Conservation (phyloP, 192 early-diverging fungal species). For the Entomortierella parvispora region DNA sequence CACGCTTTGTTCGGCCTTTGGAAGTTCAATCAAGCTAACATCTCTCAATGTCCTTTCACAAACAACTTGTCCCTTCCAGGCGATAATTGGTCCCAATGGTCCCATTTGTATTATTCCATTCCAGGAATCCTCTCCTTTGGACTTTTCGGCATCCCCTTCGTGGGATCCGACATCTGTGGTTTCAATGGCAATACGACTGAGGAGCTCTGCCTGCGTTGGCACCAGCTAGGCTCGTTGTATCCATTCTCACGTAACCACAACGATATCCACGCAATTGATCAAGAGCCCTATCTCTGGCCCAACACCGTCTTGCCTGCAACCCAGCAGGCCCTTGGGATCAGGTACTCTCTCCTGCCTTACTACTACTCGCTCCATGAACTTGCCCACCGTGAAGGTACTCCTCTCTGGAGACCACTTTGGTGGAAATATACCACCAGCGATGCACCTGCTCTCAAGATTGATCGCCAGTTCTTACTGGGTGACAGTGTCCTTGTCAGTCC, state of each 20-base stretch:
- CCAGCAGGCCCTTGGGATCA: conserved; percentile 59
- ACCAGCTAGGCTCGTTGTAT: conserved; percentile 68
- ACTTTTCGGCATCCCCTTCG: conserved; percentile 76
- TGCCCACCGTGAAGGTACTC: conserved; percentile 61
- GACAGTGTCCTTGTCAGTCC: conserved; percentile 67
- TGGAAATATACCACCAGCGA: conserved; percentile 62
- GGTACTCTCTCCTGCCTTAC: conserved; percentile 72
- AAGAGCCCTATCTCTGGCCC: conserved; percentile 72
- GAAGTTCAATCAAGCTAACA: no score
- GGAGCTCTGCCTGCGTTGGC: conserved; percentile 74
- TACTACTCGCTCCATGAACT: conserved; percentile 65
- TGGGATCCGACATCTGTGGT: conserved; percentile 79
- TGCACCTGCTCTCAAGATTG: conserved; percentile 49
- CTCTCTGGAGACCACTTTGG: conserved; percentile 64
- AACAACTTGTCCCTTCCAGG: no score
- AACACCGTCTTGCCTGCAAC: conserved; percentile 62
- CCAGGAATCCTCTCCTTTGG: conserved; percentile 71
- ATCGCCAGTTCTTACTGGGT: conserved; percentile 71
- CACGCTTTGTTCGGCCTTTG: no score
- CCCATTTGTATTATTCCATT: conserved; percentile 67
- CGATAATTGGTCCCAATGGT: conserved; percentile 71
- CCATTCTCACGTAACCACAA: conserved; percentile 78
- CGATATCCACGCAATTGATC: conserved; percentile 50
- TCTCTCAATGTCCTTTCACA: no score
- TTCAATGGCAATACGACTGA: conserved; percentile 68